Base-by-base conservation (phyloP, 2,329 filamentous ascomycete species). In the Xylariaceae sp. region DNA sequence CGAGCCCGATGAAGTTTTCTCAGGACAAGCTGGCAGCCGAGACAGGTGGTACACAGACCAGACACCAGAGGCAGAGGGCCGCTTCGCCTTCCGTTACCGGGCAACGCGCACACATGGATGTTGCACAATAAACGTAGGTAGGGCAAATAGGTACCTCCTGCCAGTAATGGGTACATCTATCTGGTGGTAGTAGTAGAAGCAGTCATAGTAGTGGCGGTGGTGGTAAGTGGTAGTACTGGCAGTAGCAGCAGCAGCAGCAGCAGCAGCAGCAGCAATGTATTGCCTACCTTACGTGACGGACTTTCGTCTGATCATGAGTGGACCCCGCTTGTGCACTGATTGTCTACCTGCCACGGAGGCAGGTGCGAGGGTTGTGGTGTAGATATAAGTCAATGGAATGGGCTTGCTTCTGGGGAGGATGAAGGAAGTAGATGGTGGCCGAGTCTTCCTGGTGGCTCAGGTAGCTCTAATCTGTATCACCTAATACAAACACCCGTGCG, bases 11-110 rank as follows among this genome's bases (percentile, higher is more conserved):
- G 34, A 34, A 35, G 17, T 47, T 39, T 15, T 7, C 15, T 23
- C 11, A 39, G 48, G 17, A 48, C 8, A 61, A 58, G 59, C 45
- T 53, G 50, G 59, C 51, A 61, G 56, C 59, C 59, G 59, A 61
- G 56, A 61, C 56, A 59, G 59, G 56, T 55, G 49, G 45, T n/a
- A 55, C 30, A 11, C n/a, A 51, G 6, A 35, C 11, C 49, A 35
- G 23, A 51, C 23, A 56, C 30, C 47, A 60, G 54, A 56, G 51
- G 47, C 54, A 45, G 58, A 56, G 39, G 23, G 35, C 37, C 39
- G 23, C 53, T 53, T 60, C 55, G 55, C 48, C 53, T 55, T 23
- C 51, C 17, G 47, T 48, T 52, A 51, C 53, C 51, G 18, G 47
- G 39, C 55, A 53, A 47, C 35, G 44, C 53, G 35, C 53, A 56